These are phyloP conservation scores for Phaffia rhodozyma DNA, from an alignment of 1,284 basidiomycete genomes.

Conservation along the genomic window DNA sequence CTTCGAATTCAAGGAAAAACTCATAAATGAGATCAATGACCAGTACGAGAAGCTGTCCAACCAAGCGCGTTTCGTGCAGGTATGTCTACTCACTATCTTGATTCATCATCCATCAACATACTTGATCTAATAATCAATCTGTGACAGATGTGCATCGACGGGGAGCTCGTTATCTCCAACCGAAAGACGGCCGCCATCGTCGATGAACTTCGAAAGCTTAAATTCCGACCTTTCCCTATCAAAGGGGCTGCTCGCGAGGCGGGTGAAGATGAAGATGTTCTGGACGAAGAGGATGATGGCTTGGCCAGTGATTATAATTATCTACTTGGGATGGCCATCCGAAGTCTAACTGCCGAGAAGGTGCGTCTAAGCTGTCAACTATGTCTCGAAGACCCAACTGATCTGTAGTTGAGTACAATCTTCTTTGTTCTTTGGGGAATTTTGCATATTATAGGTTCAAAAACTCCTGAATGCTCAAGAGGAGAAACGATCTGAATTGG, in stretches of 20 bases:
- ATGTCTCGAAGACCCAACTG: neutral
- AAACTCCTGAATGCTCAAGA: slow-evolving; percentile 69
- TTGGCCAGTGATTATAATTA: slow-evolving; percentile 77
- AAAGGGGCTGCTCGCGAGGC: slow-evolving; percentile 53
- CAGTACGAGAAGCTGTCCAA: slow-evolving; percentile 80
- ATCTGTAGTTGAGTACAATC: neutral
- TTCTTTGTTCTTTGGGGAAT: neutral
- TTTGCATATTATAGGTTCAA: slow-evolving; percentile 50
- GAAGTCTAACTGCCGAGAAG: slow-evolving; percentile 88
- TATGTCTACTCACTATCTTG: too few relatives aligned
- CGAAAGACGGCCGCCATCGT: slow-evolving; percentile 84
- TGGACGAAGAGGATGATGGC: slow-evolving; percentile 42
- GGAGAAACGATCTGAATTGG: slow-evolving; percentile 72
- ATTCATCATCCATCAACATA: too few relatives aligned
- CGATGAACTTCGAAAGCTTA: slow-evolving; percentile 62
- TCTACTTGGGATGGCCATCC: slow-evolving; percentile 87
- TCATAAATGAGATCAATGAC: slow-evolving; percentile 72
- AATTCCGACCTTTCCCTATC: slow-evolving; percentile 79
- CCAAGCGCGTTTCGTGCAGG: slow-evolving; percentile 87
- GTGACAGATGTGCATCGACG: slow-evolving; percentile 68
- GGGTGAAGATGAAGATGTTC: slow-evolving; percentile 55
- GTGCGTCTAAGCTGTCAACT: slow-evolving; percentile 37
- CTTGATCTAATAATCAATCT: too few relatives aligned
- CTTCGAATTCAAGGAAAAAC: slow-evolving; percentile 49
- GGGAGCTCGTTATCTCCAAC: slow-evolving; percentile 77